Conservation (phyloP, 805 yeast species). For the baker's yeast (Saccharomyces cerevisiae) region DNA sequence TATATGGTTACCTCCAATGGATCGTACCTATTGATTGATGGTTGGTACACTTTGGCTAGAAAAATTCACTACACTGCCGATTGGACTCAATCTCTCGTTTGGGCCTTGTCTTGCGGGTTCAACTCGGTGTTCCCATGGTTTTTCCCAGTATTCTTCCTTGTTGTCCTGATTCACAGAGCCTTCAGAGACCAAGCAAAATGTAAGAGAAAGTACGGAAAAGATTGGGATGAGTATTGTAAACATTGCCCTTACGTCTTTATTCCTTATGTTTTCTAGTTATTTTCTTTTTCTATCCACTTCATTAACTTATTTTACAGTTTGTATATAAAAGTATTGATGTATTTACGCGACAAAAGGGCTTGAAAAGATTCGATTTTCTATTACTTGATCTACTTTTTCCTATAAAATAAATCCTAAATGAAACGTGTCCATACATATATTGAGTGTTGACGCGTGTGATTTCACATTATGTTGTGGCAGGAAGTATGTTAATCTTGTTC, state of each 20-base stretch:
- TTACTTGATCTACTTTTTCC: background rate
- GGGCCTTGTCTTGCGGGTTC: constrained; percentile 90
- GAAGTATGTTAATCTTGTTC: constrained; percentile 71
- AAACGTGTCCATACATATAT: background rate
- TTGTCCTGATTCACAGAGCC: constrained; percentile 84
- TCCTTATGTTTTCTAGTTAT: constrained; percentile 63
- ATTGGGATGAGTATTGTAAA: constrained; percentile 80
- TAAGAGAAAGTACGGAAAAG: constrained; percentile 80
- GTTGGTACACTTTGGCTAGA: constrained; percentile 91
- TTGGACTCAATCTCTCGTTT: constrained; percentile 74
- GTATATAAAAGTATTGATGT: background rate
- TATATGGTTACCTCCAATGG: constrained; percentile 83
- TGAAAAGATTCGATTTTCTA: background rate
- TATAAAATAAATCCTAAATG: background rate
- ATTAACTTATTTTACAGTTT: background rate
- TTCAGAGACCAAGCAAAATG: constrained; percentile 82
- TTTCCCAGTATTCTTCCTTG: constrained; percentile 83
- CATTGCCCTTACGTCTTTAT: constrained; percentile 88
- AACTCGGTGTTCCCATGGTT: constrained; percentile 90
- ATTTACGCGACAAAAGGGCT: background rate
- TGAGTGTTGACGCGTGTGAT: background rate
- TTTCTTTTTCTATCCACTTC: background rate
- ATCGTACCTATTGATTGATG: constrained; percentile 76
- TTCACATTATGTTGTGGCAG: background rate
- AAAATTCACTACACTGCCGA: constrained; percentile 95